Evolutionary conservation across 2,329 filamentous ascomycete species (phyloP), one percentile per base, ranked within the genome.

Genomic region (Fusarium stilboides): DNA sequence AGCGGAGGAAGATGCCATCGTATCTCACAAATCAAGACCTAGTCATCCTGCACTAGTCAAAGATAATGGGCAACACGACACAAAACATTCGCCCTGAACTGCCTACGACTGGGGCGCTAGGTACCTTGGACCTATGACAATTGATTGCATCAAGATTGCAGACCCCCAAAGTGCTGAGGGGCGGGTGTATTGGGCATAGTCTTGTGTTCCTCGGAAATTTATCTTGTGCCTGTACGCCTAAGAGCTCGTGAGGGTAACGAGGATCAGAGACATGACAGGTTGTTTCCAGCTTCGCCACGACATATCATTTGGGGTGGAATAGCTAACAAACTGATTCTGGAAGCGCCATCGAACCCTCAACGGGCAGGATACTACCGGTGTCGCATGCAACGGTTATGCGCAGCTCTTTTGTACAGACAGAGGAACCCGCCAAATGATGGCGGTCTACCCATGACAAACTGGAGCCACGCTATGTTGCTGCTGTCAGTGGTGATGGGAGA

Each of bases 181-280:
- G 47, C 50, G 52, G 55, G 61, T 70, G 57, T 58, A 71, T 71
- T 43, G 69, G 68, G 62, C 62, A 70, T 68, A 57, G 68, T 40
- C 64, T 76, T 77, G 77, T 81, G 76, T 78, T 72, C 76, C 76
- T 78, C 77, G 76, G 77, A 75, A 73, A 77, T 74, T 79, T 78
- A 78, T 73, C 64, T 70, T 78, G 77, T 78, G 74, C 73, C 80
- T 81, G 81, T 81, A 79, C 79, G 61, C 77, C 72, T 68, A 71
- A 71, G 74, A 71, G 76, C 76, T 78, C 76, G 76, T 77, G 76
- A 79, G 77, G 76, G 76, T 76, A 74, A 79, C 78, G 64, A 69
- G 52, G 62, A 50, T 53, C 45, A 59, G 63, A 68, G 62, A 65
- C 64, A 58, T 75, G 71, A 72, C 73, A 74, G 69, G 65, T 52